Conservation (phyloP, 2,329 filamentous ascomycete genomes). For the Trematosphaeria pertusa region DNA sequence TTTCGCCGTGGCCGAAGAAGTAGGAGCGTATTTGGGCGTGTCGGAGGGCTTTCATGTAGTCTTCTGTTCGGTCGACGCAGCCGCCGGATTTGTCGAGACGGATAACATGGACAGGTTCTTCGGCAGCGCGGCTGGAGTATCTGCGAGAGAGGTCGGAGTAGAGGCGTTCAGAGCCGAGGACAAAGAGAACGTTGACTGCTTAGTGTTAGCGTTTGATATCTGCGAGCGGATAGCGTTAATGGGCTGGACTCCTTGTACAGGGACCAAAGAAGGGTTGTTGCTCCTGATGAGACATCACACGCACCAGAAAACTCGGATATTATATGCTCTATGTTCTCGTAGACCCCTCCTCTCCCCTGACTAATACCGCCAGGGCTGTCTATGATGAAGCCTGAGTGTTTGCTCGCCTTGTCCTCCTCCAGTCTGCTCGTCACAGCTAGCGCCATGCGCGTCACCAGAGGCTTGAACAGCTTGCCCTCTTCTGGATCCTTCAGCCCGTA, state of each 20-base stretch:
- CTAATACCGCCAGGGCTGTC: constrained; percentile 79
- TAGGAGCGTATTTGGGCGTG: constrained; percentile 87
- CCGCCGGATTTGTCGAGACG: constrained; percentile 86
- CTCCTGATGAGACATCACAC: constrained; percentile 44
- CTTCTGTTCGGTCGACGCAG: constrained; percentile 76
- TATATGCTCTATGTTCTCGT: constrained; percentile 83
- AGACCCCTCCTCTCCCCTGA: constrained; percentile 66
- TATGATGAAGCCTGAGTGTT: constrained; percentile 79
- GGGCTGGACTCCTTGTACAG: too few species aligned
- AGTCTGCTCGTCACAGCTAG: constrained; percentile 79
- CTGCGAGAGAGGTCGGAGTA: constrained; percentile 76
- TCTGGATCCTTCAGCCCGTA: constrained; percentile 78
- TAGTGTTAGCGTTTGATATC: constrained; percentile 32
- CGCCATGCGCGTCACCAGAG: constrained; percentile 77
- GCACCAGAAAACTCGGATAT: constrained; percentile 71
- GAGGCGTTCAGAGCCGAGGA: constrained; percentile 79
- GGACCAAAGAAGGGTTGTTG: constrained; percentile 1
- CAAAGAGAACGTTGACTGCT: constrained; percentile 77
- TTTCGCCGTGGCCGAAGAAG: constrained; percentile 81
- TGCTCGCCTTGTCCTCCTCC: constrained; percentile 75
- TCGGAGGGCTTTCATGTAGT: constrained; percentile 74
- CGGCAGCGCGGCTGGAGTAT: constrained; percentile 63
- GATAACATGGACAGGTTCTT: constrained; percentile 76
- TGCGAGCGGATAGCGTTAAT: neutral
- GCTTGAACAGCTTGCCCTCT: constrained; percentile 73